Base-by-base conservation (phyloP, 306 rosid genomes). In the Rosa chinensis region DNA sequence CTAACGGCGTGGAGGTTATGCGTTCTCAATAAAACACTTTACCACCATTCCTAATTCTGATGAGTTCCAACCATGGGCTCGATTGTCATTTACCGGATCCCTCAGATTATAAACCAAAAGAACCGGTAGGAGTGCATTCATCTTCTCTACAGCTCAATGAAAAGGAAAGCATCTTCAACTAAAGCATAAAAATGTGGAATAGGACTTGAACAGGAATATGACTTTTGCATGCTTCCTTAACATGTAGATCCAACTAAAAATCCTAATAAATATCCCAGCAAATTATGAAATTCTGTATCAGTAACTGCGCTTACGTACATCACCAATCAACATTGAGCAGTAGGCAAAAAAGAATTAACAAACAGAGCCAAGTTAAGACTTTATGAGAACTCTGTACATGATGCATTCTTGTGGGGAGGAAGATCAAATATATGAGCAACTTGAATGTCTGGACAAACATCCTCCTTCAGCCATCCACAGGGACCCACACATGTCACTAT, bases 301-400 rank as follows among this genome's bases (percentile, higher is more conserved):
- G 40, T 42, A 3, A 63, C 78, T 56, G 72, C 72, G n/a, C n/a
- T 68, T 25, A 21, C 37, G 37, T 32, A 32, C 28, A 42, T 70
- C 50, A 72, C 25, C 75, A 72, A 10, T 40, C 32, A 56, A 77
- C 53, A 45, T 18, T 8, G 59, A 62, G 59, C 63, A 37, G 6
- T 6, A 1, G 53, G 40, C 10, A 42, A 77, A 73, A 81, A 61
- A 14, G 63, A 82, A 23, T 66, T 21, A 78, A 45, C 62, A 62
- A 56, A 73, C 55, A 35, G 56, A 67, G 59, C 81, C 56, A 50
- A 49, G 66, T 78, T 82, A 63, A 63, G 75, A 40, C 58, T 71
- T 71, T 40, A 14, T 25, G 66, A 32, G 47, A 76, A 55, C 78
- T 44, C 83, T 63, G 78, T 63, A 83, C 82, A 75, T 11, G 70